These are phyloP conservation scores for Retiboletus flavoniger DNA, from an alignment of 1,284 basidiomycete species.

Conservation along the genomic window DNA sequence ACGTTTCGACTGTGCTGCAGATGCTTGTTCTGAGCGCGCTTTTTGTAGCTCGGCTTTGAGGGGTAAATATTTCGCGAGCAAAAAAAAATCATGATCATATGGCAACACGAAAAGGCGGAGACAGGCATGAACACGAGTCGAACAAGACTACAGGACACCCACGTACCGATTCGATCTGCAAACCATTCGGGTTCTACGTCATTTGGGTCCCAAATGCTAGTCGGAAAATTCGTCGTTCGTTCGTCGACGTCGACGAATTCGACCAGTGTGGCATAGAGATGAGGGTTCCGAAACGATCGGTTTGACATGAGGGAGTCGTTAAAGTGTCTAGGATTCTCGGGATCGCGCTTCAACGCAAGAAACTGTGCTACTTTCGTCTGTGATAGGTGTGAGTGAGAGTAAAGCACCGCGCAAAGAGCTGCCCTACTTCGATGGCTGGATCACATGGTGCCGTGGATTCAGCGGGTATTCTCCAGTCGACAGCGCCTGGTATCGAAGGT, in stretches of 20 bases:
- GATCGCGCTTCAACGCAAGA: constrained; percentile 64
- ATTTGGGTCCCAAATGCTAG: constrained; percentile 65
- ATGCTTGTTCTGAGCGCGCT: constrained; percentile 38
- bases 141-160: background rate
- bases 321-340: constrained; percentile 77
- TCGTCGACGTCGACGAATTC: constrained; percentile 91
- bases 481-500: constrained; percentile 57
- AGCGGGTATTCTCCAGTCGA: constrained; percentile 79
- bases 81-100: background rate
- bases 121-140: constrained; percentile 28
- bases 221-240: constrained; percentile 75
- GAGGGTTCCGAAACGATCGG: constrained; percentile 91
- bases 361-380: constrained; percentile 82
- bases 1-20: constrained; percentile 32
- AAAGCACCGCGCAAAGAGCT: background rate
- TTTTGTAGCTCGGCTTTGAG: constrained; percentile 46
- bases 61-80: constrained; percentile 28
- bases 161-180: constrained; percentile 67
- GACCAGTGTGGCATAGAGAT: constrained; percentile 90
- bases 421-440: constrained; percentile 59
- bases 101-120: constrained; percentile 4
- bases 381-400: background rate
- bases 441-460: constrained; percentile 56
- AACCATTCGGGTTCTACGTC: constrained; percentile 64
- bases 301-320: constrained; percentile 91